Evolutionary conservation across 2,329 filamentous ascomycete species (phyloP).

Genomic region (Pseudogymnoascus pannorum): DNA sequence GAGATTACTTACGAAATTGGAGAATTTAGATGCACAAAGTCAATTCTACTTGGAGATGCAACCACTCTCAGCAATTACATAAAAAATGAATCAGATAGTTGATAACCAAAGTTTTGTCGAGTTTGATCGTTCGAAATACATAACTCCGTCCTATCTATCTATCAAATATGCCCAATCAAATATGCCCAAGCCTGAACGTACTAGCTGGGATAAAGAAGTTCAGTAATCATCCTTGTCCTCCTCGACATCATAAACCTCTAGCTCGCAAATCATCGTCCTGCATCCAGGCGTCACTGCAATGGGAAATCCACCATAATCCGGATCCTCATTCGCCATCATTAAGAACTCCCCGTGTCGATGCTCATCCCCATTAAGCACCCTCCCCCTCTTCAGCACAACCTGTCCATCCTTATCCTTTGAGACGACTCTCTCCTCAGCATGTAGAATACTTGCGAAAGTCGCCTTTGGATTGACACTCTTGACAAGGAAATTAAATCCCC

Average conservation of each 20-base stretch:
- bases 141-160: no score
- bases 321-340: conserved; percentile 21
- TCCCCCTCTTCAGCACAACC: conserved; percentile 24
- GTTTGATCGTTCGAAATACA: no score
- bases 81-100: no score
- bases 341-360: conserved; percentile 28
- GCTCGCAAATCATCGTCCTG: no score
- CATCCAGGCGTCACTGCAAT: no score
- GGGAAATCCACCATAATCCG: not conserved
- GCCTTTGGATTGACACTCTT: conserved; percentile 27
- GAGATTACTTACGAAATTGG: conserved; percentile 11
- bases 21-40: conserved; percentile 10
- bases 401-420: conserved; percentile 20
- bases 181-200: no score
- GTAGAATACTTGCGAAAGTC: conserved; percentile 34
- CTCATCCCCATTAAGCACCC: conserved; percentile 35
- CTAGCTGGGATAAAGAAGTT: no score
- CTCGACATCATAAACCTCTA: no score
- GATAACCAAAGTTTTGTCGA: no score
- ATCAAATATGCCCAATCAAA: no score
- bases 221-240: no score
- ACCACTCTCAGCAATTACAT: no score
- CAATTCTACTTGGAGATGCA: not conserved
- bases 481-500: conserved; percentile 34
- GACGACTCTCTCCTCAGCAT: conserved; percentile 28